Conservation (phyloP, 192 early-diverging fungal genomes). For the Backusella circina region DNA sequence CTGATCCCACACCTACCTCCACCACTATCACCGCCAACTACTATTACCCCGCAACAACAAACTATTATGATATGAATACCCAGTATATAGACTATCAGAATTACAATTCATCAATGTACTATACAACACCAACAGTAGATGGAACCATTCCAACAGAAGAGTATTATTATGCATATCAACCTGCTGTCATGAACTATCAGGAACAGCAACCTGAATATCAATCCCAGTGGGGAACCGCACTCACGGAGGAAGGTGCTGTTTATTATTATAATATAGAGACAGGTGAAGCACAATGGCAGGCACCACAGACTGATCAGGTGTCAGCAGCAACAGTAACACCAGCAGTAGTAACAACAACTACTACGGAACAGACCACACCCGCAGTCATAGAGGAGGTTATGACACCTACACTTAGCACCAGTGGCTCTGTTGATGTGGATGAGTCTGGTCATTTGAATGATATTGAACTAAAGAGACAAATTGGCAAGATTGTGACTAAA, state of each 20-base stretch:
- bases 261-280: slow-evolving; percentile 56
- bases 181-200: not conserved
- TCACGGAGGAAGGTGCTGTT: slow-evolving; percentile 37
- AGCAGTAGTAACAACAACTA: not conserved
- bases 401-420: slow-evolving; percentile 5
- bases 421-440: slow-evolving; percentile 10
- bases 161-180: slow-evolving; percentile 6
- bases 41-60: not conserved
- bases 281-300: slow-evolving; percentile 47
- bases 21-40: not conserved
- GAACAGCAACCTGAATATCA: slow-evolving; percentile 27
- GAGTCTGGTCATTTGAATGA: not conserved
- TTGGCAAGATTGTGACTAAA: slow-evolving; percentile 24
- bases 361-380: not conserved
- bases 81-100: slow-evolving; percentile 9
- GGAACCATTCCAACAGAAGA: not conserved
- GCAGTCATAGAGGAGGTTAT: not conserved
- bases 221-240: slow-evolving; percentile 44
- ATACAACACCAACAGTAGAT: not conserved
- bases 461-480: slow-evolving; percentile 27
- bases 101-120: not conserved
- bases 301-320: slow-evolving; percentile 26
- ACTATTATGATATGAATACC: not conserved
- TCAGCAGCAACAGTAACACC: not conserved
- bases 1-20: not conserved